phyloP scores from a whole-genome alignment of 768 basidiomycete species.

The Boletellus ananas region DNA sequence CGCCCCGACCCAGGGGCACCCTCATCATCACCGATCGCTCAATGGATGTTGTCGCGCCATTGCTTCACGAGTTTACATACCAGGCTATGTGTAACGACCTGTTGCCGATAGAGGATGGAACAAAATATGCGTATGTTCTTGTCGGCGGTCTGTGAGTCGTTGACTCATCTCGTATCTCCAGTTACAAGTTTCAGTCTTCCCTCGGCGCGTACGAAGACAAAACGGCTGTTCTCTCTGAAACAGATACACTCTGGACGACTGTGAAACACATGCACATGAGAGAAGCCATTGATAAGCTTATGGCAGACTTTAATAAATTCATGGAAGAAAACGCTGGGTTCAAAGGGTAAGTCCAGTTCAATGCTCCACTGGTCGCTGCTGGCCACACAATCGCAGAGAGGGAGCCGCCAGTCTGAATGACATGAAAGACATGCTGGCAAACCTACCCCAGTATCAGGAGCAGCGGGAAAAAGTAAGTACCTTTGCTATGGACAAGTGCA shows the following conservation, averaged over 20 bases:
- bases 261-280: slow-evolving; percentile 98
- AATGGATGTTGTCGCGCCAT: slow-evolving; percentile 88
- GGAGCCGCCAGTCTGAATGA: slow-evolving; percentile 88
- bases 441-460: slow-evolving; percentile 90
- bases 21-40: slow-evolving; percentile 94
- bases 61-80: slow-evolving; percentile 97
- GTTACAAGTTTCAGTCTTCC: slow-evolving; percentile 93
- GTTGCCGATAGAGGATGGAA: slow-evolving; percentile 82
- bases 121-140: slow-evolving; percentile 74
- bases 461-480: slow-evolving; percentile 80
- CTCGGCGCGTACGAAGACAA: slow-evolving; percentile 85
- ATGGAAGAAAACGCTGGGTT: slow-evolving; percentile 93
- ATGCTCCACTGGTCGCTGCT: slow-evolving; percentile 1
- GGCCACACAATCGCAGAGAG: slow-evolving; percentile 41
- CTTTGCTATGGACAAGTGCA: background rate
- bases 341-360: slow-evolving; percentile 60
- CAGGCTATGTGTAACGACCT: slow-evolving; percentile 98
- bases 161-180: slow-evolving; percentile 28
- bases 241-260: slow-evolving; percentile 86
- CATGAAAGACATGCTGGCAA: slow-evolving; percentile 99
- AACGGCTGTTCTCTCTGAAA: slow-evolving; percentile 78
- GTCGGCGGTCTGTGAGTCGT: slow-evolving; percentile 8
- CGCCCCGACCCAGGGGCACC: slow-evolving; percentile 67
- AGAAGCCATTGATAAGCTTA: slow-evolving; percentile 95
- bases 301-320: slow-evolving; percentile 94